Base-by-base conservation (phyloP, 441 rosid genomes). In the Pelargonium myrrhifolium region DNA sequence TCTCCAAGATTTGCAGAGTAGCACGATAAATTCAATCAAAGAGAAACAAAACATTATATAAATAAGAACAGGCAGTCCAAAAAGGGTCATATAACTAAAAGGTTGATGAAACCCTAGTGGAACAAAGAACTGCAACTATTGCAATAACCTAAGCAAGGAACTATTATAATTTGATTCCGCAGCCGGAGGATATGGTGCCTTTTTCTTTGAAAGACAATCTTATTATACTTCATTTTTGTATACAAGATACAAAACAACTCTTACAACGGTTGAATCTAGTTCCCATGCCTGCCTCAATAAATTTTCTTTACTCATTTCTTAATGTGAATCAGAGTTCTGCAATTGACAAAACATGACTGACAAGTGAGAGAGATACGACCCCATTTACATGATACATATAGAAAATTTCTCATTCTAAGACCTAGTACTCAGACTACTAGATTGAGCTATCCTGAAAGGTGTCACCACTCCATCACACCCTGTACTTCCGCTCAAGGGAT, bases 401-500 rank as follows among this genome's bases (percentile, higher is more conserved):
- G 5, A 22, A 42, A 20, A 66, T 35, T 11, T 35, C n/a, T 18
- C 68, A 39, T 60, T 70, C 66, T 69, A 72, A 63, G 71, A 28
- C 67, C 75, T 70, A 63, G 73, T 63, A 61, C 67, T 77, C 72
- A 72, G 67, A 64, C 69, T 72, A 61, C 67, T 70, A 7, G 73
- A 77, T 43, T 49, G 71, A 55, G 60, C 72, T 18, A 69, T 65
- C 67, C 45, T 49, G 63, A 80, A 66, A 63, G 72, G 22, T 12
- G 65, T 58, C 39, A 71, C 71, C 67, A 72, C 73, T 66, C 65
- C 65, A 67, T 35, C 66, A 39, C 72, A 65, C 17, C 79, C 58
- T 31, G 45, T 47, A 60, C 62, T 66, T 53, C 71, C 59, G 31
- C 64, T 43, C 17, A 56, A 8, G 31, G 59, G 62, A 18, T 79